Evolutionary conservation across 805 yeast genomes (phyloP), one percentile per base, ranked within the genome.

Genomic region (Cephaloascus fragrans): DNA sequence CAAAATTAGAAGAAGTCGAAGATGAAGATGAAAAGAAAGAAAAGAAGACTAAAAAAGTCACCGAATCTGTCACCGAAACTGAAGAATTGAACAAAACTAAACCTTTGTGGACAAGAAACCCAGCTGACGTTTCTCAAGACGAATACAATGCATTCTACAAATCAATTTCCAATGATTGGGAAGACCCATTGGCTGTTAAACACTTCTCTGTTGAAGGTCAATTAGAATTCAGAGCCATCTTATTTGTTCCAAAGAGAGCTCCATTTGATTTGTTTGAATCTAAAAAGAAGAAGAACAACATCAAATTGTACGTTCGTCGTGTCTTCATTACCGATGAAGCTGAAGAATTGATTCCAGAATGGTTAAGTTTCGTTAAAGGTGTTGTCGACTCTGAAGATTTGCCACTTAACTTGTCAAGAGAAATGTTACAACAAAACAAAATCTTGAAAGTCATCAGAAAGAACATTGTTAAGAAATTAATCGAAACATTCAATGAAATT

Each of bases 141-240:
- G 99, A 93, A 73, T 93, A 93, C 79, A 90, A 93, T 59, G 94
- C 97, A 44, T 93, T 93, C 84, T 93, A 93, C 85, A 93, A 93
- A 77, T 88, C 97, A 38, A 93, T 93, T 61, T 89, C 98, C 41
- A 93, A 93, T 71, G 99, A 93, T 71, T 93, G 98, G 98, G 98
- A 93, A 75, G 98, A 93, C 65, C 99, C 96, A 71, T 80, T 93
- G 64, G 97, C 97, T 52, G 97, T 93, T 53, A 93, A 93, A 80
- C 99, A 93, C 74, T 93, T 93, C 79, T 86, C 96, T 38, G 99
- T 93, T 60, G 99, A 93, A 76, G 99, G 99, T 77, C 98, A 93
- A 77, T 80, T 93, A 58, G 99, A 93, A 76, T 93, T 93, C 81
- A 89, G 83, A 75, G 97, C 98, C 48, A 93, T 93, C 61, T 75